Evolutionary conservation across 805 yeast genomes (phyloP), one percentile per base, ranked within the genome.

Genomic region (Sungouiozyma intestinalis): DNA sequence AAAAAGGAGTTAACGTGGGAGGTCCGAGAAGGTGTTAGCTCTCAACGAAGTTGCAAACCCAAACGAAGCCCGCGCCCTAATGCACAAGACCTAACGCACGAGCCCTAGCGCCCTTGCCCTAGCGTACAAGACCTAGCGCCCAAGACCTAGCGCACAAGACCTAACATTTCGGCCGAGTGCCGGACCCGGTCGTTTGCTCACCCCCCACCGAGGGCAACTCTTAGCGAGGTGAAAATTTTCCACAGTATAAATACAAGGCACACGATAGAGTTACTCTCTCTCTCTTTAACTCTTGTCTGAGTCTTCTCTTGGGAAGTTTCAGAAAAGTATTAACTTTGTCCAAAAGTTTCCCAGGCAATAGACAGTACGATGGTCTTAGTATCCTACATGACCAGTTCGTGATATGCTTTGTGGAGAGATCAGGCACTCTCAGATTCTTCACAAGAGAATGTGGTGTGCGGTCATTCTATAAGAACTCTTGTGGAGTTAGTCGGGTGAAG

Each of bases 331-430:
- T 48, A 58, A 74, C 80, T 76, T 75, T 76, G 79, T 77, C 80
- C 80, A 73, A 75, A 74, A 72, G 64, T 69, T 59, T 66, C 73
- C 81, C 81, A 68, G 77, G 69, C 78, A 63, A 57, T 66, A 76
- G 83, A 77, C 83, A 77, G 83, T 77, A 76, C 81, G 69, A 45
- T 47, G 45, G 42, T 35, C 45, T 50, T 45, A 39, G 42, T 45
- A 45, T 38, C 31, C 41, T 35, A 49, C 53, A 51, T 48, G 42
- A 45, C 40, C 44, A 32, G 40, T 46, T 46, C 58, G 65, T 57
- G 65, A 60, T 60, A 58, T 49, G 62, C 57, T 54, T 47, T 24
- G 24, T 42, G 64, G 64, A 56, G 36, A 60, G 56, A 60, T 40
- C 36, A 53, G 57, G 29, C 9, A 24, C 29, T 7, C 6, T 24